Evolutionary conservation across 306 rosid genomes (phyloP).

Genomic region (Inga oerstediana): DNA sequence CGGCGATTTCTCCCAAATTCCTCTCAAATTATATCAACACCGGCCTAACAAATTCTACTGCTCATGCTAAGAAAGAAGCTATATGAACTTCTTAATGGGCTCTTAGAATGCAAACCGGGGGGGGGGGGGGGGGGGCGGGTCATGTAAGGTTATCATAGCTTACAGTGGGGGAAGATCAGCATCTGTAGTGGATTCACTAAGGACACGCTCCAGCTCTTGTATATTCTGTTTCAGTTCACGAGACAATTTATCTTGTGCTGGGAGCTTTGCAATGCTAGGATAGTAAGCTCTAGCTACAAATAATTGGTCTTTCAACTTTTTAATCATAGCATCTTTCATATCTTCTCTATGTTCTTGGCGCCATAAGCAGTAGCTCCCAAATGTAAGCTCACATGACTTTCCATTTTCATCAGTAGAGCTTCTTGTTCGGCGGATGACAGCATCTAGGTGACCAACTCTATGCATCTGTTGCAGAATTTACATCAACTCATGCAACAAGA

Average conservation of each 20-base stretch:
- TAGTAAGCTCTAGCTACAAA: slow-evolving; percentile 96
- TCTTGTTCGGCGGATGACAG: slow-evolving; percentile 40
- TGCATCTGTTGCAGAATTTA: slow-evolving; percentile 61
- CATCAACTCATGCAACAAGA: slow-evolving; percentile 32
- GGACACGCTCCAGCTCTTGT: slow-evolving; percentile 90
- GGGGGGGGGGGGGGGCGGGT: not conserved
- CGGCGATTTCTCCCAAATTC: not conserved
- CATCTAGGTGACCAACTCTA: slow-evolving; percentile 36
- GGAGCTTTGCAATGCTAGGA: slow-evolving; percentile 93
- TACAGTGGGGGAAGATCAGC: slow-evolving; percentile 90
- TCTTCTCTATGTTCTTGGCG: slow-evolving; percentile 75
- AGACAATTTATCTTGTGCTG: slow-evolving; percentile 72
- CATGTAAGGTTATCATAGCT: slow-evolving; percentile 43
- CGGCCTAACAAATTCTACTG: not conserved
- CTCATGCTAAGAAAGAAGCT: not conserved
- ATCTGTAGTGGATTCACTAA: slow-evolving; percentile 90
- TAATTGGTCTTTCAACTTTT: slow-evolving; percentile 87
- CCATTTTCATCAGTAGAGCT: slow-evolving; percentile 59
- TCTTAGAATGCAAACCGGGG: not conserved
- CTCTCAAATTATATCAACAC: not conserved
- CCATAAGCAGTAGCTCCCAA: slow-evolving; percentile 96
- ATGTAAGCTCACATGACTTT: slow-evolving; percentile 75
- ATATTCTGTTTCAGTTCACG: slow-evolving; percentile 84
- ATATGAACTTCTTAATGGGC: not conserved
- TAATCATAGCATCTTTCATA: slow-evolving; percentile 78